phyloP scores from a whole-genome alignment of 2,329 filamentous ascomycete genomes.

The Cladosporium cucumerinum region DNA sequence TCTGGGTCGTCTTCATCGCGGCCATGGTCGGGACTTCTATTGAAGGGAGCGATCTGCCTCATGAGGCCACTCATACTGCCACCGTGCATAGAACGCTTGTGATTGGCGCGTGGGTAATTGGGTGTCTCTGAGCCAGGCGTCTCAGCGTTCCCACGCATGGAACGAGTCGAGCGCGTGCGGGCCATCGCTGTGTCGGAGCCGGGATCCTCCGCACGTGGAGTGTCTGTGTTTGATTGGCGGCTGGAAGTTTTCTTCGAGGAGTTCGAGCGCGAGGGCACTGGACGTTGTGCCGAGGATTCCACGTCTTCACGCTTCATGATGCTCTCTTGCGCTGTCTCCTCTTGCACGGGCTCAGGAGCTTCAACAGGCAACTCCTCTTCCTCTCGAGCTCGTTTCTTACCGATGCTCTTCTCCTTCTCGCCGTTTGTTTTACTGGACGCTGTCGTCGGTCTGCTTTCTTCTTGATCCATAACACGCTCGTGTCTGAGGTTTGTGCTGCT shows the following conservation, averaged over 20 bases:
- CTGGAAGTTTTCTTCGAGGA: slow-evolving; percentile 36
- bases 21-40: slow-evolving; percentile 35
- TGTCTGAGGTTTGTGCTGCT: slow-evolving; percentile 51
- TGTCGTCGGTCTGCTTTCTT: slow-evolving; percentile 37
- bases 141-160: slow-evolving; percentile 36
- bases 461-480: slow-evolving; percentile 37
- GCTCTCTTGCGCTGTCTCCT: slow-evolving; percentile 15
- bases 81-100: slow-evolving; percentile 5
- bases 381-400: slow-evolving; percentile 15
- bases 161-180: slow-evolving; percentile 41
- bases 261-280: slow-evolving; percentile 25
- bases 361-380: slow-evolving; percentile 20
- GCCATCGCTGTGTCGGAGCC: slow-evolving; percentile 35
- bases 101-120: slow-evolving; percentile 4
- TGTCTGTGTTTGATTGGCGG: slow-evolving; percentile 47
- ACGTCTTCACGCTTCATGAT: slow-evolving; percentile 29
- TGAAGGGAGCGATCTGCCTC: slow-evolving; percentile 39
- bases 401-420: slow-evolving; percentile 25
- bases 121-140: slow-evolving; percentile 8
- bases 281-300: slow-evolving; percentile 45
- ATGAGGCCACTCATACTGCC: slow-evolving; percentile 37
- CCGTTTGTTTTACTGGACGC: slow-evolving; percentile 14
- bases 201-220: slow-evolving; percentile 36
- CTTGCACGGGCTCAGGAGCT: slow-evolving; percentile 17
- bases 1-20: slow-evolving; percentile 37